Evolutionary conservation across 106 monocot genomes (phyloP), one percentile per base, ranked within the genome.

Genomic region (Acorus gramineus): DNA sequence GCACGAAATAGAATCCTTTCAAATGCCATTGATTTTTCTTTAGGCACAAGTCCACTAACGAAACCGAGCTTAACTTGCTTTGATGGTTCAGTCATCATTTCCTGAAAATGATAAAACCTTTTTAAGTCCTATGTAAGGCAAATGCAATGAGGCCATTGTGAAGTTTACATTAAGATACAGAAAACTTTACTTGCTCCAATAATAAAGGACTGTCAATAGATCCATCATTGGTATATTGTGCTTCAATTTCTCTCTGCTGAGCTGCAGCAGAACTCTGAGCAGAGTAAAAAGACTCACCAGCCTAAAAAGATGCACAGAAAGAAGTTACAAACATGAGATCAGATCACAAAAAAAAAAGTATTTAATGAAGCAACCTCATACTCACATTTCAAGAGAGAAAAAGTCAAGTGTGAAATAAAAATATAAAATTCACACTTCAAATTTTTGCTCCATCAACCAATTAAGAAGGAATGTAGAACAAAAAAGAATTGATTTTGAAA

Each of bases 1-100:
- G 90, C 96, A 74, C 96, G 90, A 56, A 98, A 98, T 44, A 98
- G 75, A 71, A 91, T 87, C 67, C 96, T 80, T 78, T 98, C 96
- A 85, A 98, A 98, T 66, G 85, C 87, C 82, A 91, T 73, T 12
- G 85, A 65, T 70, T 98, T 98, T 47, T 83, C 96, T 78, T 98
- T 91, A 7, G 85, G 85, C 50, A 98, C 96, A 76, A 98, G 87
- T 13, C 96, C 90, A 77, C 91, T 90, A 14, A 91, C 65, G 77
- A 91, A 98, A 12, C 96, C 96, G 79, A 98, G 85, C 54, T 87
- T 98, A 65, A 98, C 75, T 80, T 98, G 90, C 71, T 98, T 98
- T 63, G 90, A 82, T 46, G 85, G 78, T 73, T 98, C 96, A 49
- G 66, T 79, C 42, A 57, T 70, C 87, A 81, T 85, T 73, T 91